Conservation (phyloP, 108 stramenopile genomes). For the Cyclotella atomus region DNA sequence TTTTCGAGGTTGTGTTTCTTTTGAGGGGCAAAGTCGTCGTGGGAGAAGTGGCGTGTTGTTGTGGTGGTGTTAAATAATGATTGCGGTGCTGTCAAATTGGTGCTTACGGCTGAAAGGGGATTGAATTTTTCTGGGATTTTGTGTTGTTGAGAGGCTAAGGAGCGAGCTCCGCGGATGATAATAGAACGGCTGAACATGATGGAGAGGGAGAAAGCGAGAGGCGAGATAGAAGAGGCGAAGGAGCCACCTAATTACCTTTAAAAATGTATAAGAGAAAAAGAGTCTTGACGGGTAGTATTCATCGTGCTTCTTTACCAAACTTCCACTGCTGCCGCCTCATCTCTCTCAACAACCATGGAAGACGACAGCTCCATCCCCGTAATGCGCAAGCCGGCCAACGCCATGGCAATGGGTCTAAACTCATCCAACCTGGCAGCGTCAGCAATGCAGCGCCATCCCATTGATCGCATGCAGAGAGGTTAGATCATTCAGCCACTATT, state of each 20-base stretch:
- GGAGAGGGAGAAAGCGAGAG: no score
- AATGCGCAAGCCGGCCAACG: constrained; percentile 72
- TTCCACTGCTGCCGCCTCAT: no score
- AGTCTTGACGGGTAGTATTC: no score
- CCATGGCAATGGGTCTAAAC: constrained; percentile 82
- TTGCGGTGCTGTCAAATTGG: no score
- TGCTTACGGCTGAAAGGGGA: not conserved
- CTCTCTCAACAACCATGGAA: no score
- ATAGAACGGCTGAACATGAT: not conserved
- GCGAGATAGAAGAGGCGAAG: no score
- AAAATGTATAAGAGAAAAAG: no score
- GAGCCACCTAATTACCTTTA: not conserved
- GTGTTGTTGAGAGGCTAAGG: not conserved
- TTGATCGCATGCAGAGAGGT: constrained; percentile 84
- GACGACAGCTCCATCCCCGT: constrained; percentile 67
- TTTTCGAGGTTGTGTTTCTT: constrained; percentile 61
- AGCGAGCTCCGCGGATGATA: not conserved
- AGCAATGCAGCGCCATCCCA: constrained; percentile 72
- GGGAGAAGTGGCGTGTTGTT: constrained; percentile 39
- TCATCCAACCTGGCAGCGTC: constrained; percentile 74
- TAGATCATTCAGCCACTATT: not conserved
- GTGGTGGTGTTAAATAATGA: not conserved
- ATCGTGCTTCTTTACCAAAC: no score
- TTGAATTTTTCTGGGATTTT: not conserved
- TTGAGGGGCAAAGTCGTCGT: constrained; percentile 87